phyloP scores from a whole-genome alignment of 2,329 filamentous ascomycete genomes.

The Bisporella sp. region DNA sequence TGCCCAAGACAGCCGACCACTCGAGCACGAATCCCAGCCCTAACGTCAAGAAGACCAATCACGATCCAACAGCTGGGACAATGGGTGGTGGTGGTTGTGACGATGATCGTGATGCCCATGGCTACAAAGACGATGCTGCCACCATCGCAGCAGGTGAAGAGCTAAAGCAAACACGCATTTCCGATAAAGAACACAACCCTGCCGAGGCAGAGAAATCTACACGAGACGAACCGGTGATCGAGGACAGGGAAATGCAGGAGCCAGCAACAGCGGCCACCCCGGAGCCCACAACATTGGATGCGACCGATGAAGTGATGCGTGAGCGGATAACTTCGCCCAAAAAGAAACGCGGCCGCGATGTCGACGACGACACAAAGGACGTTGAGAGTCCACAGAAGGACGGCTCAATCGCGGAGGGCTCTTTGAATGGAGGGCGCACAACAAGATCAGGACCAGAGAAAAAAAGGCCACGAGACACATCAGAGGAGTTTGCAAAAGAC shows the following conservation, averaged over 20 bases:
- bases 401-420: slow-evolving; percentile 28
- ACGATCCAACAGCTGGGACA: too few relatives aligned
- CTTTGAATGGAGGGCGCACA: slow-evolving; percentile 34
- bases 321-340: slow-evolving; percentile 53
- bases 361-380: slow-evolving; percentile 38
- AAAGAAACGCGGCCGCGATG: slow-evolving; percentile 48
- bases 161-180: slow-evolving; percentile 57
- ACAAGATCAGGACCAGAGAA: slow-evolving; percentile 54
- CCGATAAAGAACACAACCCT: slow-evolving; percentile 36
- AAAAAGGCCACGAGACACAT: slow-evolving; percentile 51
- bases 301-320: slow-evolving; percentile 34
- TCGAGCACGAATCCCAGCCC: too few relatives aligned
- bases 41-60: too few relatives aligned
- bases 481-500: slow-evolving; percentile 16
- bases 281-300: slow-evolving; percentile 30
- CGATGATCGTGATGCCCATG: neutral
- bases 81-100: too few relatives aligned
- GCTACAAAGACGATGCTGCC: slow-evolving; percentile 48
- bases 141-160: slow-evolving; percentile 58
- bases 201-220: slow-evolving; percentile 45
- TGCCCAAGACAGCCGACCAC: too few relatives aligned
- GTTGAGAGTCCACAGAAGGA: slow-evolving; percentile 7
- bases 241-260: slow-evolving; percentile 24
- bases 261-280: slow-evolving; percentile 20
- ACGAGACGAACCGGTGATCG: slow-evolving; percentile 22